phyloP scores from a whole-genome alignment of 495 filamentous ascomycete species.

The Trichoderma asperelloides region DNA sequence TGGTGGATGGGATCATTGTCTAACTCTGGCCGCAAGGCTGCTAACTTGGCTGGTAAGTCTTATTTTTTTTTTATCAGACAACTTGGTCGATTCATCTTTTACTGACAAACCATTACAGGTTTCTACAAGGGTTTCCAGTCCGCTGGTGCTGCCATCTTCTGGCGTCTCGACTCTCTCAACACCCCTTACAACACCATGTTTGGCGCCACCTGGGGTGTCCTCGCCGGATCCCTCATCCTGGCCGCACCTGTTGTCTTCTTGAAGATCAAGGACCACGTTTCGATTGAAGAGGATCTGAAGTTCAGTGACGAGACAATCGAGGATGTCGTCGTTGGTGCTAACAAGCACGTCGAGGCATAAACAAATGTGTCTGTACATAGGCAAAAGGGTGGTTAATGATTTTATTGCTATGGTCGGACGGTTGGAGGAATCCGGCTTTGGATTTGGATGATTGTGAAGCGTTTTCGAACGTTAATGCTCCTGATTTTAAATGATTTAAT shows the following conservation, averaged over 20 bases:
- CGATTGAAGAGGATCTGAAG: conserved; percentile 68
- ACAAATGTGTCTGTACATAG: neutral
- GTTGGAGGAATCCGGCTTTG: neutral
- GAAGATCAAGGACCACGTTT: conserved; percentile 65
- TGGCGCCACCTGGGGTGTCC: conserved; percentile 53
- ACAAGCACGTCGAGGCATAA: neutral
- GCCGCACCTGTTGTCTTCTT: conserved; percentile 73
- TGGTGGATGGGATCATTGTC: conserved; percentile 91
- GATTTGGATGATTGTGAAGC: neutral
- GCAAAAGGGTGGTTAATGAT: neutral
- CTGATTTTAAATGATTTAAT: conserved; percentile 8
- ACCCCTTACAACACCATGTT: conserved; percentile 58
- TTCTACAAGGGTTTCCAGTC: conserved; percentile 55
- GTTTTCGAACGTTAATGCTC: neutral
- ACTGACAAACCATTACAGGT: conserved; percentile 6
- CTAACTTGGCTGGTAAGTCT: conserved; percentile 73
- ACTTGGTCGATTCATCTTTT: neutral
- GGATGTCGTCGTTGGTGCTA: conserved; percentile 40
- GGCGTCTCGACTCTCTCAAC: conserved; percentile 60
- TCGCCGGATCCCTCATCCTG: conserved; percentile 59
- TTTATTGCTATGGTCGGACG: neutral
- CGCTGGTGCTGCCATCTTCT: conserved; percentile 82
- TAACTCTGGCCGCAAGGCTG: conserved; percentile 84
- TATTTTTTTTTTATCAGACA: neutral
- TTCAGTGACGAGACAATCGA: conserved; percentile 72